phyloP scores from a whole-genome alignment of 768 basidiomycete species.

The Mycena leptocephala region DNA sequence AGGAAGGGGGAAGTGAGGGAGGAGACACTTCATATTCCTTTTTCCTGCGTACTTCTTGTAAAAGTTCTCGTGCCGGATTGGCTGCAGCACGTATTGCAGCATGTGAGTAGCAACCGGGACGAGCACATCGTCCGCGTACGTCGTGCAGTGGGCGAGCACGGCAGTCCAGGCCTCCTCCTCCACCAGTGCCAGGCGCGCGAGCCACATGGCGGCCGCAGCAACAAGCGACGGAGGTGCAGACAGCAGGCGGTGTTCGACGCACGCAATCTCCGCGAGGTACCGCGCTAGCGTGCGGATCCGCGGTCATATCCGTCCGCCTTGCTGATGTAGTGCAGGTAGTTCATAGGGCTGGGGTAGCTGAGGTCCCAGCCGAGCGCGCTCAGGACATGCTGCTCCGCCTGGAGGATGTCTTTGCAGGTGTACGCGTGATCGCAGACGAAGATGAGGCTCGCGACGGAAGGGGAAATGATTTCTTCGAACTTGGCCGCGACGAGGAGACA shows the following conservation, averaged over 20 bases:
- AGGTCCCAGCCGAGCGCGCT: slow-evolving; percentile 91
- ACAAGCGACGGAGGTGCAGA: slow-evolving; percentile 82
- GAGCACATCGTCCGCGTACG: slow-evolving; percentile 85
- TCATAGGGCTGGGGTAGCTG: slow-evolving; percentile 72
- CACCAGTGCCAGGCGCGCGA: slow-evolving; percentile 87
- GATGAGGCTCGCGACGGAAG: slow-evolving; percentile 86
- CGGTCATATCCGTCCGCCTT: too few species aligned
- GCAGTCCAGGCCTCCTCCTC: slow-evolving; percentile 84
- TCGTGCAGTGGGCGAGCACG: slow-evolving; percentile 90
- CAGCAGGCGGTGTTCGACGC: slow-evolving; percentile 87
- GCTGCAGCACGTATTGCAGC: slow-evolving; percentile 88
- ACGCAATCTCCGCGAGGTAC: slow-evolving; percentile 90
- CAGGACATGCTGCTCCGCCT: slow-evolving; percentile 92
- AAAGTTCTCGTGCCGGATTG: slow-evolving; percentile 82
- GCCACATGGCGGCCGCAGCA: slow-evolving; percentile 90
- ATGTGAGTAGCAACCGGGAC: slow-evolving; percentile 89
- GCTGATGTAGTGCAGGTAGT: too few species aligned
- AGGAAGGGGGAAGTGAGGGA: slow-evolving; percentile 3
- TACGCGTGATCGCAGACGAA: slow-evolving; percentile 86
- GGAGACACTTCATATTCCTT: slow-evolving; percentile 76
- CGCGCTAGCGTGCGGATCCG: slow-evolving; percentile 91
- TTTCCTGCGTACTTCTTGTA: slow-evolving; percentile 92
- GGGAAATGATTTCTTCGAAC: slow-evolving; percentile 94
- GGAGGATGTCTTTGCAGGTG: slow-evolving; percentile 85
- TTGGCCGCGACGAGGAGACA: slow-evolving; percentile 93